phyloP scores from a whole-genome alignment of 495 filamentous ascomycete species.

The Penicillium maclennaniae region DNA sequence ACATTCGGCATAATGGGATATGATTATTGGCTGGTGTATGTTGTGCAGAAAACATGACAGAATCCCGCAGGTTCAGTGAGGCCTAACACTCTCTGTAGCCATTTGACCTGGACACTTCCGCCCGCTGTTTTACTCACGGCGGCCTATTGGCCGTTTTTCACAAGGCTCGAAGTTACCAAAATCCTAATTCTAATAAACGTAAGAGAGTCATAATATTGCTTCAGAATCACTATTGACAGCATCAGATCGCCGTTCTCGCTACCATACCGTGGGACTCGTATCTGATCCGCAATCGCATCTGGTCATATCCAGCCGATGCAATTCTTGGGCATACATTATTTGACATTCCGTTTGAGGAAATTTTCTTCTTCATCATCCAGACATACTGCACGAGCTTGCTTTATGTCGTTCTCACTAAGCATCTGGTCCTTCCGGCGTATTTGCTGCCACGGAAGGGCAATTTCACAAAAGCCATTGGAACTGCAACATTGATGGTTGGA shows the following conservation, averaged over 20 bases:
- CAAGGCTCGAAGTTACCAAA: slow-evolving; percentile 55
- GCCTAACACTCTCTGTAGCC: slow-evolving; percentile 38
- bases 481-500: not conserved
- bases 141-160: slow-evolving; percentile 55
- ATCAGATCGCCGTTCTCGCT: slow-evolving; percentile 52
- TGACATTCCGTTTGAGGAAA: slow-evolving; percentile 59
- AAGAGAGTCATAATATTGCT: slow-evolving; percentile 9
- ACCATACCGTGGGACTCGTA: slow-evolving; percentile 72
- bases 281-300: slow-evolving; percentile 57
- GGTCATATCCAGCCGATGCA: slow-evolving; percentile 62
- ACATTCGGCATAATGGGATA: slow-evolving; percentile 1
- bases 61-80: not conserved
- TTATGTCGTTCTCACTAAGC: slow-evolving; percentile 61
- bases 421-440: slow-evolving; percentile 54
- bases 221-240: not conserved
- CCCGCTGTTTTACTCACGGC: slow-evolving; percentile 53
- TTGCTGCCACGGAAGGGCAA: slow-evolving; percentile 28
- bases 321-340: slow-evolving; percentile 55
- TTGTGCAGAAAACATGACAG: slow-evolving; percentile 19
- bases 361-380: slow-evolving; percentile 75
- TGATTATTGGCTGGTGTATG: slow-evolving; percentile 11
- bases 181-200: slow-evolving; percentile 50
- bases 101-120: slow-evolving; percentile 66
- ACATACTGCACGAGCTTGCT: slow-evolving; percentile 65
- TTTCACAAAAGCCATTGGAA: not conserved